Conservation (phyloP, 2,329 filamentous ascomycete species). For the Orbilia ellipsospora region DNA sequence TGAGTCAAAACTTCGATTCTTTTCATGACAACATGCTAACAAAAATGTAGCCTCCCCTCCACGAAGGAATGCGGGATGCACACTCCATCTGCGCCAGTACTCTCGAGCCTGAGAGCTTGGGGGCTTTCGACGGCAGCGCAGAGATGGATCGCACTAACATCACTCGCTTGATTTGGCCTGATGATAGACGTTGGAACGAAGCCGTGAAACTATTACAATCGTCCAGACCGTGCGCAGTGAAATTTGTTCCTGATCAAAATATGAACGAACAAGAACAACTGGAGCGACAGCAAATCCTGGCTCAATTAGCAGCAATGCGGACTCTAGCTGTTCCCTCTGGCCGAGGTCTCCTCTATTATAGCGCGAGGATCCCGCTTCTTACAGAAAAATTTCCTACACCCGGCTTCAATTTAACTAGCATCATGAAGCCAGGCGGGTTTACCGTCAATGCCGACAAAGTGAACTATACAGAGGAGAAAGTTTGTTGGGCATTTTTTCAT, state of each 20-base stretch:
- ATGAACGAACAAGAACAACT: constrained; percentile 89
- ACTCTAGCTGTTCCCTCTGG: constrained; percentile 90
- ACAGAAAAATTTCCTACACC: constrained; percentile 91
- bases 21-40: constrained; percentile 7
- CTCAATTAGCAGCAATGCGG: constrained; percentile 84
- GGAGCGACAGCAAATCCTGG: constrained; percentile 90
- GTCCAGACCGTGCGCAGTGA: constrained; percentile 80
- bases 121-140: constrained; percentile 79
- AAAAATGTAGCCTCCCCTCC: constrained; percentile 68
- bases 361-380: constrained; percentile 84
- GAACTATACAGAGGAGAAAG: constrained; percentile 91
- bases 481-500: constrained; percentile 98
- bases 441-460: constrained; percentile 92
- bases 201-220: constrained; percentile 87
- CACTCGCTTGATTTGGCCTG: constrained; percentile 86
- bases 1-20: constrained; percentile 25
- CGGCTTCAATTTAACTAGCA: constrained; percentile 89
- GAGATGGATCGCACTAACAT: constrained; percentile 85
- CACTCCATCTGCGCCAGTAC: constrained; percentile 75
- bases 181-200: constrained; percentile 89
- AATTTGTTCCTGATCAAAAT: constrained; percentile 76
- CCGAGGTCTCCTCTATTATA: constrained; percentile 86
- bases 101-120: constrained; percentile 65
- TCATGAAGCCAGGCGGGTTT: constrained; percentile 90
- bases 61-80: constrained; percentile 77